Evolutionary conservation across 1,284 basidiomycete species (phyloP).

Genomic region (Neonothopanus nambi): DNA sequence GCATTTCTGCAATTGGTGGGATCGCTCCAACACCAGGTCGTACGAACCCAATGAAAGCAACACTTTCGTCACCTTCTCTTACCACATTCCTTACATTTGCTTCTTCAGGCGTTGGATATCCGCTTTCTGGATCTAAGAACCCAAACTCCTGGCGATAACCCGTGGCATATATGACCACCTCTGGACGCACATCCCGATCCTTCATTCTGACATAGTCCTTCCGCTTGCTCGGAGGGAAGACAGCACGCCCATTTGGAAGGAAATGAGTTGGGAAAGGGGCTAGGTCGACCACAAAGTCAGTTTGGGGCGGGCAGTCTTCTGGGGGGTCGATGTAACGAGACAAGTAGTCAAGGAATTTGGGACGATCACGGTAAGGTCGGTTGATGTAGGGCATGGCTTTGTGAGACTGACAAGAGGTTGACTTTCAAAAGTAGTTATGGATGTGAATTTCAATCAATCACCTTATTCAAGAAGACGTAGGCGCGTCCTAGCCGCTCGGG

Average conservation of each 20-base stretch:
- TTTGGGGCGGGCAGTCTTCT: slow-evolving; percentile 44
- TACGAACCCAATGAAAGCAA: slow-evolving; percentile 66
- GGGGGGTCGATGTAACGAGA: slow-evolving; percentile 61
- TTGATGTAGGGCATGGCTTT: slow-evolving; percentile 67
- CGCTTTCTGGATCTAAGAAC: slow-evolving; percentile 47
- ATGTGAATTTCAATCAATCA: slow-evolving; percentile 16
- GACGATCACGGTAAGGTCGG: slow-evolving; percentile 50
- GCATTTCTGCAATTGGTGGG: slow-evolving; percentile 68
- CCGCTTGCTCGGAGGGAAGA: slow-evolving; percentile 46
- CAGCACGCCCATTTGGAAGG: slow-evolving; percentile 43
- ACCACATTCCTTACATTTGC: slow-evolving; percentile 57
- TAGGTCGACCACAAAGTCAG: slow-evolving; percentile 55
- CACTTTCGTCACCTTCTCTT: slow-evolving; percentile 45
- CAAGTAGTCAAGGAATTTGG: slow-evolving; percentile 44
- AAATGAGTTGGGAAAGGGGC: slow-evolving; percentile 61
- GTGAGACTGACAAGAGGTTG: slow-evolving; percentile 35
- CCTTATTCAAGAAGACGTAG: slow-evolving; percentile 53
- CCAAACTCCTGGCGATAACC: slow-evolving; percentile 54
- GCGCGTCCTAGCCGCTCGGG: slow-evolving; percentile 58
- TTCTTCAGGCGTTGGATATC: slow-evolving; percentile 51
- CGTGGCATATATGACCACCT: slow-evolving; percentile 53
- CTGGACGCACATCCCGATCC: slow-evolving; percentile 43
- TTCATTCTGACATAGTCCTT: slow-evolving; percentile 49
- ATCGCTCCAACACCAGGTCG: slow-evolving; percentile 63
- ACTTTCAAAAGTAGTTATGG: not conserved